These are phyloP conservation scores for Fusarium annulatum DNA, from an alignment of 2,329 filamentous ascomycete genomes.

Conservation along the genomic window DNA sequence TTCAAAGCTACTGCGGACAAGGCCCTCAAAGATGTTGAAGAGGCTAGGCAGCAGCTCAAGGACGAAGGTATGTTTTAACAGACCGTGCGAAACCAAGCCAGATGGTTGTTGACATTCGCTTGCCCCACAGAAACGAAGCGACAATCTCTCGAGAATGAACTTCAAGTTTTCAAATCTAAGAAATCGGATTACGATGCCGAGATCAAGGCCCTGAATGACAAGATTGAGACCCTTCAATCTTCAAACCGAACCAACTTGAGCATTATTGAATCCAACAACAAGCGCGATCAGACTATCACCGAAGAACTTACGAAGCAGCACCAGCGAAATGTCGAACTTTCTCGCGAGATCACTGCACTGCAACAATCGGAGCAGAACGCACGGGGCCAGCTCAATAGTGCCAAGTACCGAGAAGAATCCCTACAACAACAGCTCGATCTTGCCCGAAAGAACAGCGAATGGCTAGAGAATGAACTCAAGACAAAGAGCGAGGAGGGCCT, in stretches of 20 bases:
- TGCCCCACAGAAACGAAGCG: slow-evolving; percentile 74
- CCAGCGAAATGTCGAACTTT: slow-evolving; percentile 84
- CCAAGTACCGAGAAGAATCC: slow-evolving; percentile 91
- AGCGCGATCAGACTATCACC: slow-evolving; percentile 84
- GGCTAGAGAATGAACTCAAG: slow-evolving; percentile 91
- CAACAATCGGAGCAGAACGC: slow-evolving; percentile 87
- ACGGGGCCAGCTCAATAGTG: slow-evolving; percentile 80
- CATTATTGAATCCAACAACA: slow-evolving; percentile 89
- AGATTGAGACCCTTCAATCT: slow-evolving; percentile 86
- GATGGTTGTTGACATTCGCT: slow-evolving; percentile 22
- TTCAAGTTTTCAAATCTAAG: slow-evolving; percentile 80
- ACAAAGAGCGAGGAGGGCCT: slow-evolving; percentile 88
- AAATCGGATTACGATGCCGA: slow-evolving; percentile 80
- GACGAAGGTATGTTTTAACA: slow-evolving; percentile 74
- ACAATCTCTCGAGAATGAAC: slow-evolving; percentile 81
- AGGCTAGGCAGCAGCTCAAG: slow-evolving; percentile 82
- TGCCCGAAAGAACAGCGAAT: slow-evolving; percentile 90
- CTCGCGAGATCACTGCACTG: slow-evolving; percentile 81
- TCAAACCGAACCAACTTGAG: slow-evolving; percentile 92
- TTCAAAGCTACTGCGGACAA: slow-evolving; percentile 87
- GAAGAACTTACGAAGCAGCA: slow-evolving; percentile 90
- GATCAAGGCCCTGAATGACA: slow-evolving; percentile 79
- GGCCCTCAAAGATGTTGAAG: slow-evolving; percentile 83
- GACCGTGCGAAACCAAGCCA: slow-evolving; percentile 1
- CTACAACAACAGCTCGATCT: slow-evolving; percentile 91